phyloP scores from a whole-genome alignment of 352 stramenopile genomes.

The Thalassiosira livingstoniorum region DNA sequence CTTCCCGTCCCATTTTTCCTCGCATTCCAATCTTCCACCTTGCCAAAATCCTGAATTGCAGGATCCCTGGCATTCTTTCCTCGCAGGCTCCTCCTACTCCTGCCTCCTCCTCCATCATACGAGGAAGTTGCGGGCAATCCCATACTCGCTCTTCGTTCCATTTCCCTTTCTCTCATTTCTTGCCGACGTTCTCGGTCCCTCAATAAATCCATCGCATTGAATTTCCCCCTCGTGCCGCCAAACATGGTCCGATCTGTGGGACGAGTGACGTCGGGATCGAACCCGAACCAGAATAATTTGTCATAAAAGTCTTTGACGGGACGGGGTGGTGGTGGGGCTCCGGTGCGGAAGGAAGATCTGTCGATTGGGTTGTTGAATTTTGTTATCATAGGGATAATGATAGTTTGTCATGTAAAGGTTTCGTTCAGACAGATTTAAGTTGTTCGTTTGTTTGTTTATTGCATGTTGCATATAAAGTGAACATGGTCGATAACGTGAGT shows the following conservation, averaged over 20 bases:
- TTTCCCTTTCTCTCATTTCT: slow-evolving; percentile 3
- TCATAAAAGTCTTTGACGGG: slow-evolving; percentile 78
- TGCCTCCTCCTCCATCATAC: neutral
- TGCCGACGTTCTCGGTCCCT: slow-evolving; percentile 52
- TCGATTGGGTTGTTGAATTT: neutral
- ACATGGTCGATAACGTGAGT: no score
- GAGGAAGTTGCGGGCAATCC: no score
- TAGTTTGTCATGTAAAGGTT: neutral
- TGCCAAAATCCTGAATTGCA: slow-evolving; percentile 55
- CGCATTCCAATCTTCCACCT: slow-evolving; percentile 49
- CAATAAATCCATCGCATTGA: slow-evolving; percentile 74
- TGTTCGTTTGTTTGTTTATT: no score
- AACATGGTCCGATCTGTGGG: slow-evolving; percentile 74
- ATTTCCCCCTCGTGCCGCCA: slow-evolving; percentile 80
- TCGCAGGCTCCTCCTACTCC: slow-evolving; percentile 14
- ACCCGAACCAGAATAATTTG: slow-evolving; percentile 83
- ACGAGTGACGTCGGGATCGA: slow-evolving; percentile 63
- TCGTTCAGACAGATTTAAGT: neutral
- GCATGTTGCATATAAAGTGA: no score
- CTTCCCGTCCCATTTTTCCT: slow-evolving; percentile 40
- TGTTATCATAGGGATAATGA: neutral
- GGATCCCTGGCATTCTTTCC: slow-evolving; percentile 29
- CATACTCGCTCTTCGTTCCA: neutral
- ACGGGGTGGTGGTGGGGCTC: slow-evolving; percentile 53
- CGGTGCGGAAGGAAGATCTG: slow-evolving; percentile 63